Percentiles rank a stretch among this genome's conserved stretches.
These are phyloP conservation scores for Penicillium olsonii DNA, from an alignment of 2,329 filamentous ascomycete species.

Conservation along the genomic window DNA sequence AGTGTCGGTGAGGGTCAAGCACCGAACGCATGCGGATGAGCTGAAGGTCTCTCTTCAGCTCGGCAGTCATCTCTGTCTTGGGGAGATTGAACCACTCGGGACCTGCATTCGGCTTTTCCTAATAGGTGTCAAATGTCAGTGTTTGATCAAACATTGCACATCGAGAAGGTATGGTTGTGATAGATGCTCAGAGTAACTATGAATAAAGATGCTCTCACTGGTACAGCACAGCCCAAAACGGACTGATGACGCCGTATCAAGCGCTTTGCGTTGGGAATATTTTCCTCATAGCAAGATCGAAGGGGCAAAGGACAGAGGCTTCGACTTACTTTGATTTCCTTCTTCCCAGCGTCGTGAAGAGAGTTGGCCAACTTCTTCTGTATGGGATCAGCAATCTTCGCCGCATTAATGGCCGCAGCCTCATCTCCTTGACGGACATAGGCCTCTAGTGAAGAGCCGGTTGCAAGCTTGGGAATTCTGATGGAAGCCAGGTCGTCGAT, in stretches of 20 bases:
- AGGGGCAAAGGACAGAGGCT: conserved; percentile 2
- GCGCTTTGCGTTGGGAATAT: conserved; percentile 63
- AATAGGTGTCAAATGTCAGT: conserved; percentile 19
- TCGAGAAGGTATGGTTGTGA: conserved; percentile 1
- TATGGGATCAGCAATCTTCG: conserved; percentile 52
- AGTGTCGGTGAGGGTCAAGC: conserved; percentile 84
- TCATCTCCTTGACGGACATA: conserved; percentile 57
- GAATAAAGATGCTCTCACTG: conserved; percentile 67
- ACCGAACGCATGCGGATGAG: conserved; percentile 85
- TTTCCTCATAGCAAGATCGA: conserved; percentile 68
- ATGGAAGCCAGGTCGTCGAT: conserved; percentile 16
- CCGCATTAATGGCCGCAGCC: conserved; percentile 55
- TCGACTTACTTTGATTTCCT: conserved; percentile 53
- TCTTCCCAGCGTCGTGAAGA: conserved; percentile 40
- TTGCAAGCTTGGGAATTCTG: conserved; percentile 55
- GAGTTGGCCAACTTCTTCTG: conserved; percentile 36
- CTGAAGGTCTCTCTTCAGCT: conserved; percentile 86
- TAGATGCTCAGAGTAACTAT: conserved; percentile 70
- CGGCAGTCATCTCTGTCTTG: conserved; percentile 77
- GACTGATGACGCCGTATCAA: conserved; percentile 72
- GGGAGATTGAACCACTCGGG: conserved; percentile 86
- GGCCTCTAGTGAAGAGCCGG: conserved; percentile 51
- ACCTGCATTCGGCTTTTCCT: conserved; percentile 70
- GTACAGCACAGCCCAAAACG: conserved; percentile 79
- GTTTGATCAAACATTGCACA: conserved; percentile 23